Conservation (phyloP, 1,284 basidiomycete genomes). For the Apiotrichum gamsii region DNA sequence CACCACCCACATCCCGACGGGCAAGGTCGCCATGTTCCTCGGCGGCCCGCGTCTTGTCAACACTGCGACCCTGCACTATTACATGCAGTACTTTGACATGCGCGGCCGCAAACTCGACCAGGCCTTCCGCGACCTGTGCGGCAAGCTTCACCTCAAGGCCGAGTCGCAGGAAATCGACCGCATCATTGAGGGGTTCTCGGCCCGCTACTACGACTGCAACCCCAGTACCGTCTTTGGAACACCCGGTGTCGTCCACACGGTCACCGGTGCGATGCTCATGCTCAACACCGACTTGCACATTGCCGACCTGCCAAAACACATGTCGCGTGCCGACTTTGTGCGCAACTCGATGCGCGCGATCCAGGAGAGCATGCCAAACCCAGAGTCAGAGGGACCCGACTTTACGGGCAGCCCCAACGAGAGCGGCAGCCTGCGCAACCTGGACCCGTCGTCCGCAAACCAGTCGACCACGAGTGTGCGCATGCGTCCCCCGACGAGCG, state of each 20-base stretch:
- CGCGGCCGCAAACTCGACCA: conserved; percentile 69
- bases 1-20: conserved; percentile 69
- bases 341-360: conserved; percentile 84
- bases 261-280: conserved; percentile 85
- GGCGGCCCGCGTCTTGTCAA: conserved; percentile 77
- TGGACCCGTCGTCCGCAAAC: conserved; percentile 19
- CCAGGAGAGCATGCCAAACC: conserved; percentile 45
- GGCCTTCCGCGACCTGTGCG: conserved; percentile 83
- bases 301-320: conserved; percentile 77
- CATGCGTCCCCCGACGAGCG: conserved; percentile 12
- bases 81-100: conserved; percentile 89
- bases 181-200: conserved; percentile 84
- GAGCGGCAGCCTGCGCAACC: conserved; percentile 49
- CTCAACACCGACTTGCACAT: conserved; percentile 97
- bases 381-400: conserved; percentile 56
- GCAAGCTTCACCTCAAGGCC: conserved; percentile 84
- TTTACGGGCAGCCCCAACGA: conserved; percentile 57
- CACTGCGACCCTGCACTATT: conserved; percentile 65
- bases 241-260: conserved; percentile 85
- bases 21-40: conserved; percentile 93
- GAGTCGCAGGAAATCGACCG: conserved; percentile 98
- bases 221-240: conserved; percentile 70
- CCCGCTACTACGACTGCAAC: conserved; percentile 87
- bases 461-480: conserved; percentile 20
- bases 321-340: conserved; percentile 92